phyloP scores from a whole-genome alignment of 208 protist species.

The Leishmania guyanensis region DNA sequence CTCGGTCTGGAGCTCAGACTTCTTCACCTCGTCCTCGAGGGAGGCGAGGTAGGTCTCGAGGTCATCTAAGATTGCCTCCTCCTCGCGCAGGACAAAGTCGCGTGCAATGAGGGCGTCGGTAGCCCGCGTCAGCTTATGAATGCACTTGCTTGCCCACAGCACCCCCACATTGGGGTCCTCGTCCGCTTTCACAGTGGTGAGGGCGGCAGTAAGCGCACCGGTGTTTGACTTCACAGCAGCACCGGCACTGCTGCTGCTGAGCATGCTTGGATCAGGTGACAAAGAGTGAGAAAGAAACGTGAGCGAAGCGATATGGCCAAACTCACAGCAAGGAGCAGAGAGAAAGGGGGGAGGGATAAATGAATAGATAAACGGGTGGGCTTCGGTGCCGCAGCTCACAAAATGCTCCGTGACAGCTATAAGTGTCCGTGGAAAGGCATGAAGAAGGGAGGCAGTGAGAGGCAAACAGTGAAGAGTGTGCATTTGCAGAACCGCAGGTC shows the following conservation, averaged over 20 bases:
- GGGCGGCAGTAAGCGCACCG: no score
- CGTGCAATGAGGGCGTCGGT: slow-evolving; percentile 62
- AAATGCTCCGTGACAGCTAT: not conserved
- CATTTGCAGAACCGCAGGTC: not conserved
- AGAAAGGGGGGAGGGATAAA: not conserved
- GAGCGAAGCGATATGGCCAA: not conserved
- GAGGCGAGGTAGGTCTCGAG: slow-evolving; percentile 35
- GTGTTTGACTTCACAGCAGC: not conserved
- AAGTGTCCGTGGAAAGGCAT: not conserved
- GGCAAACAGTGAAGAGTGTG: not conserved
- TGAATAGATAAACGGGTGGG: not conserved
- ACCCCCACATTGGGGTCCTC: slow-evolving; percentile 34
- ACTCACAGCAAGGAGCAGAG: not conserved
- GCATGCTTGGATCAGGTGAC: not conserved
- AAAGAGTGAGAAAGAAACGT: not conserved
- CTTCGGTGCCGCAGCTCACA: not conserved
- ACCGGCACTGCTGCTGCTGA: not conserved
- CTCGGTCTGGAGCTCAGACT: slow-evolving; percentile 21
- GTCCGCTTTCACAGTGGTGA: not conserved
- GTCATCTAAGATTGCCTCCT: slow-evolving; percentile 47
- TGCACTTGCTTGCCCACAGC: slow-evolving; percentile 36
- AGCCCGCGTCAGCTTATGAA: slow-evolving; percentile 53
- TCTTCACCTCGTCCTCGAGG: slow-evolving; percentile 36
- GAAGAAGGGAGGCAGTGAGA: no score
- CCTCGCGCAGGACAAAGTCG: slow-evolving; percentile 45